Percentiles rank a stretch among this genome's conserved stretches.
phyloP scores from a whole-genome alignment of 225 moss, liverwort and hornwort species.

The Neckera pumila region DNA sequence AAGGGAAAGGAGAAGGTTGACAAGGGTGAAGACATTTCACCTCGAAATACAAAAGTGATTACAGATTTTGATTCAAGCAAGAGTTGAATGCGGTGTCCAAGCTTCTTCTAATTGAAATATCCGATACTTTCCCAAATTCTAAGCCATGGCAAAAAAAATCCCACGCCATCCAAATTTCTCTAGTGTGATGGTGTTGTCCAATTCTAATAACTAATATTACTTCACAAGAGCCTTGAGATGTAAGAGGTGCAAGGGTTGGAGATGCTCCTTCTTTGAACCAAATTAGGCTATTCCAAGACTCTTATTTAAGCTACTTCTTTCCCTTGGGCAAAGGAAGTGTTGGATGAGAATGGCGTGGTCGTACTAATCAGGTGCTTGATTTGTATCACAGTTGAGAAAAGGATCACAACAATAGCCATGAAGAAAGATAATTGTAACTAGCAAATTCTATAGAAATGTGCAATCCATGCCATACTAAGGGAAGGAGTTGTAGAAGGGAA shows the following conservation, averaged over 20 bases:
- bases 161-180: background rate
- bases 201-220: background rate
- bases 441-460: rapidly evolving
- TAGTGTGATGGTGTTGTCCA: rapidly evolving
- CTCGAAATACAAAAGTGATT: rapidly evolving
- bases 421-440: background rate
- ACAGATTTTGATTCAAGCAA: background rate
- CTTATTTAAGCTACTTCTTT: background rate
- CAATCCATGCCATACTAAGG: background rate
- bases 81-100: rapidly evolving
- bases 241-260: rapidly evolving
- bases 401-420: no score
- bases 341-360: background rate
- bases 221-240: rapidly evolving
- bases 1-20: background rate
- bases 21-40: rapidly evolving
- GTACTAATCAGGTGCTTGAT: background rate
- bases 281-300: background rate
- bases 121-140: no score
- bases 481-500: no score
- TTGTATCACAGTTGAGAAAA: background rate
- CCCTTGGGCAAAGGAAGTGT: rapidly evolving
- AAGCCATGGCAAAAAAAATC: rapidly evolving
- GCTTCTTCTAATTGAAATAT: no score
- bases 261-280: rapidly evolving